phyloP scores from a whole-genome alignment of 2,329 filamentous ascomycete genomes.

The Colletotrichum tanaceti region DNA sequence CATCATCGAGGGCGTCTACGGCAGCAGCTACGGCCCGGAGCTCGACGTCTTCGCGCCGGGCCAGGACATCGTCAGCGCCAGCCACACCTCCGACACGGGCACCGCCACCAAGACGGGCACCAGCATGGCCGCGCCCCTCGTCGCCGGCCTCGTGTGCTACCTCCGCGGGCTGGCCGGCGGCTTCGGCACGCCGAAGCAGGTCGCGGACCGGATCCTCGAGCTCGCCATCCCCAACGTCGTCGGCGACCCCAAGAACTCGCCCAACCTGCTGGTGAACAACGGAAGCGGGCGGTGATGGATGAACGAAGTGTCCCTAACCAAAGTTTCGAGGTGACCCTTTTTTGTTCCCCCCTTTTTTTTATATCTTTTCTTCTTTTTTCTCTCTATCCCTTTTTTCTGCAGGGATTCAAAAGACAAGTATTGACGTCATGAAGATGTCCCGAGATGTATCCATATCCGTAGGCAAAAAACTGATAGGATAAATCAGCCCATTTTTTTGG shows the following conservation, averaged over 20 bases:
- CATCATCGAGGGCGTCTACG: constrained; percentile 55
- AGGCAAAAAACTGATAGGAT: not conserved
- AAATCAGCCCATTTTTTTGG: not conserved
- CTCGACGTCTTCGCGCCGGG: constrained; percentile 37
- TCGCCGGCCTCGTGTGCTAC: constrained; percentile 67
- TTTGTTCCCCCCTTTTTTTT: no score
- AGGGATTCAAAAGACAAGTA: not conserved
- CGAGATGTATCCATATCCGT: no score
- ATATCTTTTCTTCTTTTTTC: no score
- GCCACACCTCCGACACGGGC: constrained; percentile 54
- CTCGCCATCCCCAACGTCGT: constrained; percentile 55
- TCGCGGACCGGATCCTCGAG: constrained; percentile 55
- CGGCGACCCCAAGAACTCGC: constrained; percentile 49
- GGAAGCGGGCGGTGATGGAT: constrained; percentile 44
- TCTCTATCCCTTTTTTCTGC: no score
- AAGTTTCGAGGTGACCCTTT: no score
- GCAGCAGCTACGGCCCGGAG: constrained; percentile 54
- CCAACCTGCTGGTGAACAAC: constrained; percentile 62
- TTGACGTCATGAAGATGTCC: not conserved
- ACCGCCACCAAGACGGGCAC: constrained; percentile 66
- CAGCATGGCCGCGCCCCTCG: constrained; percentile 70
- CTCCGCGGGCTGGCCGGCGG: constrained; percentile 56
- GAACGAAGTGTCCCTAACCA: no score
- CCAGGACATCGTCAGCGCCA: constrained; percentile 56
- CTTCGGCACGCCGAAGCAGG: constrained; percentile 53